Conservation (phyloP, 2,329 filamentous ascomycete genomes). For the Beauveria bassiana region DNA sequence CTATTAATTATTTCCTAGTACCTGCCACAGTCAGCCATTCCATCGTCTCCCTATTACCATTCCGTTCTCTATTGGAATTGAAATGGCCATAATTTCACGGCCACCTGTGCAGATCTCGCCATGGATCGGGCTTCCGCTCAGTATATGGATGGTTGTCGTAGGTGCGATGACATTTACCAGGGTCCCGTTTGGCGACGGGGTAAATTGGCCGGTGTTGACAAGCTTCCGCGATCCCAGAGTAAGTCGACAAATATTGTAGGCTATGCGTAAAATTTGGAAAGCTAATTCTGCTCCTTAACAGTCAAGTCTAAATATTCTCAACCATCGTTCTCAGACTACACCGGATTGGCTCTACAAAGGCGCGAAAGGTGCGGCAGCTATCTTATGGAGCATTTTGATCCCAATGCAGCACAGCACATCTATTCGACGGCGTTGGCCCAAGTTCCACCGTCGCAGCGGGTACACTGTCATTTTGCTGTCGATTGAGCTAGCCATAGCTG, state of each 20-base stretch:
- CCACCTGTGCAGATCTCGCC: not conserved
- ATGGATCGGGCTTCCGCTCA: not conserved
- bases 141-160: not conserved
- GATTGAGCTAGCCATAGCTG: not conserved
- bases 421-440: not conserved
- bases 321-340: not conserved
- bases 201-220: not conserved
- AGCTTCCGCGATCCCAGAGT: not conserved
- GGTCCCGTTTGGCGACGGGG: not conserved
- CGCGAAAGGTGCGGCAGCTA: not conserved
- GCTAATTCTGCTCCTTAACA: not conserved
- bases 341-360: constrained; percentile 4
- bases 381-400: not conserved
- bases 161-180: not conserved
- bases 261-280: not conserved
- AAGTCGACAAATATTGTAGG: not conserved
- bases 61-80: not conserved
- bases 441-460: not conserved
- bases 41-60: not conserved
- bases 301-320: not conserved
- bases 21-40: not conserved
- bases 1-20: not conserved
- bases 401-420: not conserved
- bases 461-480: not conserved
- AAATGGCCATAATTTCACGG: not conserved